Percentiles rank a stretch among this genome's conserved stretches.
Conservation (phyloP, 371 early-diverging fungal genomes). For the Batrachochytrium dendrobatidis region DNA sequence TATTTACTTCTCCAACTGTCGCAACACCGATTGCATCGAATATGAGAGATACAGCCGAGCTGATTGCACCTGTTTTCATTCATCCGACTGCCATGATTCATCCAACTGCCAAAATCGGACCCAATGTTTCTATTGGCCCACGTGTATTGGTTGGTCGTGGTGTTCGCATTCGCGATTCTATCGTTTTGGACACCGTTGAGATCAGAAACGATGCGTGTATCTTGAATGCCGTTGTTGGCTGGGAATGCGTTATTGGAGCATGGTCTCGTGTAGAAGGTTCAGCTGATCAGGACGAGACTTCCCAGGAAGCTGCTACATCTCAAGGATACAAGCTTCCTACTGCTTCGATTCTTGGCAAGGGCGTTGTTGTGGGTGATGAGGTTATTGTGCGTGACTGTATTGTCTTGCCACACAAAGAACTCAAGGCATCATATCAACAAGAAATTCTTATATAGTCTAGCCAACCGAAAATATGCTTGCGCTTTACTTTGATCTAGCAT, state of each 20-base stretch:
- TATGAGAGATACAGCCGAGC: conserved; percentile 47
- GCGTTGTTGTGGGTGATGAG: conserved; percentile 85
- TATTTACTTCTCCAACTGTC: neutral
- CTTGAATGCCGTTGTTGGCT: conserved; percentile 89
- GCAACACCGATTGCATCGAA: conserved; percentile 8
- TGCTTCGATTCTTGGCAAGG: conserved; percentile 83
- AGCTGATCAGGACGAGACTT: conserved; percentile 49
- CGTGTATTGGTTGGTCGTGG: conserved; percentile 90
- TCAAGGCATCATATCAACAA: conserved; percentile 80
- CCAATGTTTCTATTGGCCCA: conserved; percentile 93
- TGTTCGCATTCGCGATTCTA: conserved; percentile 89
- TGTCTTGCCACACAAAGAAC: conserved; percentile 94
- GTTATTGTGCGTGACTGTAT: conserved; percentile 90
- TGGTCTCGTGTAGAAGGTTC: conserved; percentile 94
- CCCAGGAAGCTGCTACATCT: conserved; percentile 50
- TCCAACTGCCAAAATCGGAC: conserved; percentile 92
- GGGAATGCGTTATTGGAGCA: conserved; percentile 86
- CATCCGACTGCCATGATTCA: conserved; percentile 90
- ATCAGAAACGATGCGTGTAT: conserved; percentile 79
- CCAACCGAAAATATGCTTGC: neutral
- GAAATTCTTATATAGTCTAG: conserved; percentile 84
- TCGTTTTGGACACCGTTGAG: conserved; percentile 90
- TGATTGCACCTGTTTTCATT: conserved; percentile 86
- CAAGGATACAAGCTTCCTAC: conserved; percentile 87
- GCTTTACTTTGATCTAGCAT: no score